Conservation (phyloP, 1,139 yeast genomes). For the Magnusiomyces suaveolens region DNA sequence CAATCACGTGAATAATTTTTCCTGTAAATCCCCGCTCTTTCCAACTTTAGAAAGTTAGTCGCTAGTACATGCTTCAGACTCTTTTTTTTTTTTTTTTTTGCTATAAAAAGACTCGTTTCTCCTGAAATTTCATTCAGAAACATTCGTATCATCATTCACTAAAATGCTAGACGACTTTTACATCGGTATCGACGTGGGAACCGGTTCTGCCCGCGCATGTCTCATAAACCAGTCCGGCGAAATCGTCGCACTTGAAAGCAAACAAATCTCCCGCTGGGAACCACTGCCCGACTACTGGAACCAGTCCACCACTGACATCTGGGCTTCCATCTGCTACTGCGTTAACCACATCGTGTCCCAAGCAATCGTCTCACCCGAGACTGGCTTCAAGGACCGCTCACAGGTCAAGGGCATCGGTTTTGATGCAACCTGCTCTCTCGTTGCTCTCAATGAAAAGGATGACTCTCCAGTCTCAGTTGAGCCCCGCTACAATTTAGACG, state of each 20-base stretch:
- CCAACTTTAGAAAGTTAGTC: too few species aligned
- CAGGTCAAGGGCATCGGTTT: constrained; percentile 81
- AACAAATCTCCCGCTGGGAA: constrained; percentile 57
- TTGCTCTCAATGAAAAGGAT: constrained; percentile 56
- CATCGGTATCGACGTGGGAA: constrained; percentile 94
- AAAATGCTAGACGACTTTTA: too few species aligned
- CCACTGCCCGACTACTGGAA: constrained; percentile 44
- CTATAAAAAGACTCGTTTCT: too few species aligned
- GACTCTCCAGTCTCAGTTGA: constrained; percentile 83
- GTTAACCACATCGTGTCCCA: constrained; percentile 54
- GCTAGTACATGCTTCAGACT: too few species aligned
- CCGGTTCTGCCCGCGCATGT: constrained; percentile 95
- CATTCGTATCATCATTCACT: too few species aligned
- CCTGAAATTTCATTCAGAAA: too few species aligned
- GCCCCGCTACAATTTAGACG: constrained; percentile 53
- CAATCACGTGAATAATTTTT: too few species aligned
- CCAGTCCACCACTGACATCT: constrained; percentile 86
- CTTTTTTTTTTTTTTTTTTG: too few species aligned
- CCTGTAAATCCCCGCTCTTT: too few species aligned
- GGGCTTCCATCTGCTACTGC: constrained; percentile 82
- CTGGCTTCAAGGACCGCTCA: constrained; percentile 15
- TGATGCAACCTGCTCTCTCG: constrained; percentile 94
- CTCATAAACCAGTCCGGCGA: constrained; percentile 75
- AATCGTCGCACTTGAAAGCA: constrained; percentile 69
- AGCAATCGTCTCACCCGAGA: neutral